Evolutionary conservation across 75 land plant genomes (phyloP).

Genomic region (Cunninghamia lanceolata): DNA sequence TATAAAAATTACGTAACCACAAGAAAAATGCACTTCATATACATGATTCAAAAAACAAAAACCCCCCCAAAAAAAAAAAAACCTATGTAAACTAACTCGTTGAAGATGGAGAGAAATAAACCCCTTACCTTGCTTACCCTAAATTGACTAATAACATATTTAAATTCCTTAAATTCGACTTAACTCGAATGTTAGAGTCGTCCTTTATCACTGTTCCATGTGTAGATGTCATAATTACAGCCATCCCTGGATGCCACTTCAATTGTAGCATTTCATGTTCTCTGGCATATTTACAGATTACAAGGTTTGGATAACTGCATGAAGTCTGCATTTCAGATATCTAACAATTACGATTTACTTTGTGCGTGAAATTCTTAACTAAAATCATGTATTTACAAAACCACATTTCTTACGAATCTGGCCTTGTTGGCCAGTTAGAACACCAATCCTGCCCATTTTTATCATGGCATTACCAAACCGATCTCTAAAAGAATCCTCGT

Average conservation of each 20-base stretch:
- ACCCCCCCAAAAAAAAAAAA: too few relatives aligned
- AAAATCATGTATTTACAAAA: background rate
- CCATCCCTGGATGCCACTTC: background rate
- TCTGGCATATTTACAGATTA: background rate
- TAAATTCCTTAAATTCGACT: too few relatives aligned
- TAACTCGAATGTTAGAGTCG: too few relatives aligned
- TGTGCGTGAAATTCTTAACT: background rate
- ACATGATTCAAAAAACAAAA: too few relatives aligned
- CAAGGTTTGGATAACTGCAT: background rate
- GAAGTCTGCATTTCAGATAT: background rate
- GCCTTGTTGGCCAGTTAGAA: conserved; percentile 10
- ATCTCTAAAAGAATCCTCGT: conserved; percentile 26
- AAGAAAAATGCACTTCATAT: too few relatives aligned
- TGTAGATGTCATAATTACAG: too few relatives aligned
- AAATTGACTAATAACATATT: too few relatives aligned
- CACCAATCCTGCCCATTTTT: conserved; percentile 45
- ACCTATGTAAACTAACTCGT: too few relatives aligned
- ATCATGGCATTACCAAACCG: conserved; percentile 60
- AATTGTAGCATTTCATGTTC: background rate
- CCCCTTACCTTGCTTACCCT: too few relatives aligned
- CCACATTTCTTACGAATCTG: conserved; percentile 13
- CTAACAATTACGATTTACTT: background rate
- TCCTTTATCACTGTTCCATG: too few relatives aligned
- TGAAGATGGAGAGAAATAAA: too few relatives aligned
- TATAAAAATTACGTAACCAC: too few relatives aligned